phyloP scores from a whole-genome alignment of 148 eudicot genomes.

The Camellia sinensis region DNA sequence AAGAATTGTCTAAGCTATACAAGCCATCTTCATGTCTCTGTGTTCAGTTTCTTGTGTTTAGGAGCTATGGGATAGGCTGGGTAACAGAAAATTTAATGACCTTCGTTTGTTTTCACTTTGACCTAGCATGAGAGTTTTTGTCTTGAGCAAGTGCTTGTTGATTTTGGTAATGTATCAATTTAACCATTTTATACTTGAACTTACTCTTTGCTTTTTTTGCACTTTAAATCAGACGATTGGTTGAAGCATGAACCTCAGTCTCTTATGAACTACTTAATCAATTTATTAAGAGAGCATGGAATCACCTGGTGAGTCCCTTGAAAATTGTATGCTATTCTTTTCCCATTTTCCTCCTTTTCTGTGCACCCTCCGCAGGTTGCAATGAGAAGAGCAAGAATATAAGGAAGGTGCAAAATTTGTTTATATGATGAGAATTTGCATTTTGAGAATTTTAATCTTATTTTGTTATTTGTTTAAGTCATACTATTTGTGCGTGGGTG shows the following conservation, averaged over 20 bases:
- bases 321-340: background rate
- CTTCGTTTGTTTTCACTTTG: background rate
- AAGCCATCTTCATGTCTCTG: background rate
- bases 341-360: background rate
- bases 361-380: background rate
- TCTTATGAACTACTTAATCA: background rate
- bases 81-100: background rate
- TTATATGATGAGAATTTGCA: background rate
- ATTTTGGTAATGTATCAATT: background rate
- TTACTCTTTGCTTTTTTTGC: background rate
- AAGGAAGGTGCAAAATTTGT: background rate
- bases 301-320: conserved; percentile 14
- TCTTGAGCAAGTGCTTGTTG: background rate
- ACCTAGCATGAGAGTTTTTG: background rate
- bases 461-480: background rate
- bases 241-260: background rate
- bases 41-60: background rate
- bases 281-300: conserved; percentile 11
- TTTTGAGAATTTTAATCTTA: background rate
- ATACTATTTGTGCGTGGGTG: background rate
- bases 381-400: background rate
- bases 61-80: background rate
- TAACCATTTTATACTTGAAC: background rate
- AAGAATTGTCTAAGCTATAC: background rate
- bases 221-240: background rate